These are phyloP conservation scores for Thermomucor indicae-seudaticae DNA, from an alignment of 371 early-diverging fungal genomes.

Conservation along the genomic window DNA sequence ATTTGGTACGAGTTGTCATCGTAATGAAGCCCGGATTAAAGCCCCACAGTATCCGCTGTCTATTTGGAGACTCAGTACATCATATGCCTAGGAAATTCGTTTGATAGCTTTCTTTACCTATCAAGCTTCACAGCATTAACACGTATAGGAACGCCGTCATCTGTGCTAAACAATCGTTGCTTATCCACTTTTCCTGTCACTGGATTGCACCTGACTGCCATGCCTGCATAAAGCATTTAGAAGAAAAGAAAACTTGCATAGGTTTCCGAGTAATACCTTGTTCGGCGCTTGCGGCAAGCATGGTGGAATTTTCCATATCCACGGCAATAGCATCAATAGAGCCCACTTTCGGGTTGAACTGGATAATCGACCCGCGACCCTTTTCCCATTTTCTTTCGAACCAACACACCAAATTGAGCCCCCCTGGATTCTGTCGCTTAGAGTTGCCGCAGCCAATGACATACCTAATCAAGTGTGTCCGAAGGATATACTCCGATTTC, in stretches of 20 bases:
- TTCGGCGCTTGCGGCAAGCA: constrained; percentile 35
- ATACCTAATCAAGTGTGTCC: constrained; percentile 43
- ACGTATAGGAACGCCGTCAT: constrained; percentile 19
- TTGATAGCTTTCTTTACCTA: constrained; percentile 8
- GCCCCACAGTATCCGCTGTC: constrained; percentile 50
- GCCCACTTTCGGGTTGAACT: constrained; percentile 41
- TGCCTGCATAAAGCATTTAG: constrained; percentile 11
- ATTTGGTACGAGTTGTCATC: constrained; percentile 20
- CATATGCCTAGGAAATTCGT: neutral
- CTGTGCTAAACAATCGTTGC: constrained; percentile 33
- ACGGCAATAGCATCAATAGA: constrained; percentile 32
- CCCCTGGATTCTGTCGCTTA: no score
- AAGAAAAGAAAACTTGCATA: neutral
- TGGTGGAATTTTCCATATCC: constrained; percentile 31
- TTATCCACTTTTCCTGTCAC: constrained; percentile 40
- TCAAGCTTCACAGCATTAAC: constrained; percentile 31
- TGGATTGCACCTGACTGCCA: constrained; percentile 41
- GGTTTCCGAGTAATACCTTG: constrained; percentile 14
- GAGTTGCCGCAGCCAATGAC: no score
- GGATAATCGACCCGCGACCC: constrained; percentile 34
- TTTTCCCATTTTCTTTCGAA: constrained; percentile 45
- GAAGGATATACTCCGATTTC: constrained; percentile 48
- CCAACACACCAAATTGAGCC: no score
- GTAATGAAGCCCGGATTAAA: constrained; percentile 34
- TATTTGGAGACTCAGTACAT: neutral